Evolutionary conservation across 2,329 filamentous ascomycete genomes (phyloP), one percentile per base, ranked within the genome.

Genomic region (Byssothecium circinans): DNA sequence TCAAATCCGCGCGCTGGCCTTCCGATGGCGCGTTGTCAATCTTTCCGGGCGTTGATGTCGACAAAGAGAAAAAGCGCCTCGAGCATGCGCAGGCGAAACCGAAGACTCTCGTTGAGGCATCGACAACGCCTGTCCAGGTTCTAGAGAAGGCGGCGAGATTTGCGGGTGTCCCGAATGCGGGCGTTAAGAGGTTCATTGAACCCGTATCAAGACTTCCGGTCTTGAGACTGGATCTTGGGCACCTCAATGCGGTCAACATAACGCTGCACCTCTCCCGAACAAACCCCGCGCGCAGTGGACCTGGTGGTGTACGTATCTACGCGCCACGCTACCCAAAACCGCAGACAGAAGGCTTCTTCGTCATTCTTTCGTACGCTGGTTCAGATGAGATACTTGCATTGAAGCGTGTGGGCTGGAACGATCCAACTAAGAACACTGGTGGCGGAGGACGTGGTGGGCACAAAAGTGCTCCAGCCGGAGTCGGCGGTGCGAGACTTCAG

Each of bases 1-100:
- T 99, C 76, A 99, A 99, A 73, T 89, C 84, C 30, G 94, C 89
- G 2, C 83, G 89, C 43, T 99, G 94, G 94, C 91, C 91, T 0
- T 83, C 85, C 19, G 91, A 96, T 58, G 80, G 86, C 2, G 84
- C 89, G 0, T 73, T 91, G 0, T 84, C 88, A 1, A 88, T 97
- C 58, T 79, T 97, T 8, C 91, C 92, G 0, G 86, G 87, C 27
- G 78, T 95, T 10, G 74, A 80, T 29, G 66, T 68, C 5, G 75
- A 76, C 2, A 68, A 51, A 57, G 77, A 62, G 52, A 69, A 62
- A 51, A 71, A 64, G 67, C 75, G 70, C 64, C 73, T 70, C 53
- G 73, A 64, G 62, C 73, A 61, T 54, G 67, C 51, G 30, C 73
- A 58, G 57, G 69, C 50, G 48, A 53, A 27, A 17, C 71, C 70